Base-by-base conservation (phyloP, 306 rosid species). In the Glycine latifolia region DNA sequence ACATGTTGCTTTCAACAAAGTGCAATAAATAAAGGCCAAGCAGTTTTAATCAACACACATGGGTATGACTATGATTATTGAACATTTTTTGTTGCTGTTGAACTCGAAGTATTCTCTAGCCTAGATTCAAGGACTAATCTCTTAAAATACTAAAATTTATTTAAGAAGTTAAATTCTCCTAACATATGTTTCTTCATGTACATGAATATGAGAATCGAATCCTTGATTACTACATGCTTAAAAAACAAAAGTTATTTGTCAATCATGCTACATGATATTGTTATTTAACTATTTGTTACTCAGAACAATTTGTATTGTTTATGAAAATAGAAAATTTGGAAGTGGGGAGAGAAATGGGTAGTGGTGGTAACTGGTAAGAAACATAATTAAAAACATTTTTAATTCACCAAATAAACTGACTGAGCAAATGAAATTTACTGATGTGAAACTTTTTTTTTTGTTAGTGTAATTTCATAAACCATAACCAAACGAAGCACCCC, bases 361-460 rank as follows among this genome's bases (percentile, higher is more conserved):
- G 50, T 59, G 65, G 68, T 60, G 43, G 79, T 7, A 33, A 54
- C 47, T 33, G 55, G 56, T 7, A 12, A 46, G 47, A 55, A 75
- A 55, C 56, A 63, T 12, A 49, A 71, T 48, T 13, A n/a, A 60
- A 60, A 76, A 54, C 17, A 79, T 13, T 12, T 44, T 60, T 75
- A 77, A 49, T 16, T 72, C 68, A 61, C 72, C 46, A 78, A 58
- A 82, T 54, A 82, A 55, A 39, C 37, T 48, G 47, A 78, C n/a
- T 8, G 35, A 76, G 26, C 78, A 84, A 66, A 67, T 47, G 73
- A 83, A 80, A 78, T 55, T 14, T 78, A 65, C 81, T 59, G 44
- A 44, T 76, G 58, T 47, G 46, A 76, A 56, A 71, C 77, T 53
- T 39, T 84, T 39, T 84, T 39, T 82, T 85, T 83, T 70, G 74